Percentiles rank a stretch among this genome's conserved stretches.
phyloP scores from a whole-genome alignment of 75 land plant genomes.

The Picea glauca region DNA sequence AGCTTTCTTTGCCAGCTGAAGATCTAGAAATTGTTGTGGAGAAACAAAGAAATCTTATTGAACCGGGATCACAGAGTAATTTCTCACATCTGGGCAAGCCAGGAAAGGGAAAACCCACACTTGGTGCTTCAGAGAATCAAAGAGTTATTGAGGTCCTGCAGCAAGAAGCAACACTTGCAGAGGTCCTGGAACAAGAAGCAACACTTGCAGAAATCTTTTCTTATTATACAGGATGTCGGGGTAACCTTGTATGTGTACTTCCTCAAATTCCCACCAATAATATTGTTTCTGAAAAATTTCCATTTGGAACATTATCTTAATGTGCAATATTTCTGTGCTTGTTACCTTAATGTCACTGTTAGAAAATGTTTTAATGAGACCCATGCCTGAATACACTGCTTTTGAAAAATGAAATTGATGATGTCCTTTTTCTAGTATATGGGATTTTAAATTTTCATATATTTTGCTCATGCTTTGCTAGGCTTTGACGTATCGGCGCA shows the following conservation, averaged over 20 bases:
- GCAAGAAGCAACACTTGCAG: background rate
- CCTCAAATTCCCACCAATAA: too few species aligned
- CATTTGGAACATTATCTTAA: too few species aligned
- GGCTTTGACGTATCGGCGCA: too few species aligned
- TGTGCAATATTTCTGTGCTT: too few species aligned
- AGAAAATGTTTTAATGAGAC: too few species aligned
- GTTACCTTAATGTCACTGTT: too few species aligned
- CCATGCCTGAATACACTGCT: too few species aligned
- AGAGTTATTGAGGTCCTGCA: background rate
- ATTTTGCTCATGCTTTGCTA: too few species aligned
- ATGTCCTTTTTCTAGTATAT: too few species aligned
- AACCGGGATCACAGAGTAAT: background rate
- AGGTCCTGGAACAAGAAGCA: background rate
- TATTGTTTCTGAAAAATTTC: too few species aligned
- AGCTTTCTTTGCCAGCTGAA: conserved; percentile 26
- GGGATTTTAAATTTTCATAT: too few species aligned
- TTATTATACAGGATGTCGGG: conserved; percentile 3
- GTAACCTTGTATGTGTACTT: conserved; percentile 7
- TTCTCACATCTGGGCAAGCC: background rate
- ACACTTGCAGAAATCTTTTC: conserved; percentile 7
- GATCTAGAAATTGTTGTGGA: conserved; percentile 35
- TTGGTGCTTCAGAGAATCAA: conserved; percentile 3
- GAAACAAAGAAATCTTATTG: conserved; percentile 4
- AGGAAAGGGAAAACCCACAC: background rate
- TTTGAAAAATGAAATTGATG: too few species aligned